Conservation (phyloP, 768 basidiomycete species). For the Leccinum boreale region DNA sequence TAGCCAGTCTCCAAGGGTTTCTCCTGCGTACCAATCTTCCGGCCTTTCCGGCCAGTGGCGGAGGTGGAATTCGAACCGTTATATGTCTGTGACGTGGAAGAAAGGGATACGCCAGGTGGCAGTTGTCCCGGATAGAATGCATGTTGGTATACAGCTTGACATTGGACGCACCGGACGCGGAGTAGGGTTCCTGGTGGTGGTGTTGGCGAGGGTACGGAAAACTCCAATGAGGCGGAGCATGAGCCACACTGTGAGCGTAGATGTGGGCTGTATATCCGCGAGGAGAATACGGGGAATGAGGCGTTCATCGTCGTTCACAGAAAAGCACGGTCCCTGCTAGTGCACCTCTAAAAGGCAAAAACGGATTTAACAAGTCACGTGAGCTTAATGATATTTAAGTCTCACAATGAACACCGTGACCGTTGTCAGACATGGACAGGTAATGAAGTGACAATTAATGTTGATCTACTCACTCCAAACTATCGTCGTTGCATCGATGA, state of each 20-base stretch:
- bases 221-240: slow-evolving; percentile 61
- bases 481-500: not conserved
- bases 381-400: too few relatives aligned
- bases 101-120: slow-evolving; percentile 24
- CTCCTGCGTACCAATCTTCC: slow-evolving; percentile 88
- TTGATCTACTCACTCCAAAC: too few relatives aligned
- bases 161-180: slow-evolving; percentile 68
- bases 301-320: slow-evolving; percentile 41
- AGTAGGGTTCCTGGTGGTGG: slow-evolving; percentile 59
- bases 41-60: slow-evolving; percentile 40
- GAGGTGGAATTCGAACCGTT: slow-evolving; percentile 20
- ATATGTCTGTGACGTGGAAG: slow-evolving; percentile 12
- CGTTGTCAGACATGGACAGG: too few relatives aligned
- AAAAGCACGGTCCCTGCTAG: not conserved
- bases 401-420: too few relatives aligned
- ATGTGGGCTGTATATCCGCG: slow-evolving; percentile 65
- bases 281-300: slow-evolving; percentile 50
- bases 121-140: slow-evolving; percentile 67
- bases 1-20: slow-evolving; percentile 87
- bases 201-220: slow-evolving; percentile 57
- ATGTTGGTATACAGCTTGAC: slow-evolving; percentile 57
- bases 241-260: slow-evolving; percentile 58
- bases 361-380: not conserved
- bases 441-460: not conserved
- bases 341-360: not conserved